Percentiles rank a stretch among this genome's conserved stretches.
Conservation (phyloP, 2,329 filamentous ascomycete genomes). For the Colletotrichum neosansevieriae region DNA sequence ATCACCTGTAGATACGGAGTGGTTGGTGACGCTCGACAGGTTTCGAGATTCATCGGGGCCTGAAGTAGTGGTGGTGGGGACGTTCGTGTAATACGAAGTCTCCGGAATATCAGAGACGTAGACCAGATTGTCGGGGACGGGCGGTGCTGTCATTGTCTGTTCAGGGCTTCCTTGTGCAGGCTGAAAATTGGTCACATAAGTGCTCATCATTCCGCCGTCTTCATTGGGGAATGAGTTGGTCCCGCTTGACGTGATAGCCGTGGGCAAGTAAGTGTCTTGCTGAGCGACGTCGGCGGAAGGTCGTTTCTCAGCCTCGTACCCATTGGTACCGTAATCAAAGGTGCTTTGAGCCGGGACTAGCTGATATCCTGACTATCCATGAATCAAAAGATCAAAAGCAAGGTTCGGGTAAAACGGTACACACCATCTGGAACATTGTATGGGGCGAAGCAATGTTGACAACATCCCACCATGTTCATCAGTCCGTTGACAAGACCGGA, state of each 20-base stretch:
- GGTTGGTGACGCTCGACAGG: slow-evolving; percentile 2
- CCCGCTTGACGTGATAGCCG: slow-evolving; percentile 45
- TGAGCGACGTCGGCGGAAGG: slow-evolving; percentile 39
- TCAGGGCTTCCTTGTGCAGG: slow-evolving; percentile 50
- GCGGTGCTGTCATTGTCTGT: slow-evolving; percentile 42
- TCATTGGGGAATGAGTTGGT: slow-evolving; percentile 48
- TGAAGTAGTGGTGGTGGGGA: slow-evolving; percentile 11
- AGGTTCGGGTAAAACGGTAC: slow-evolving; percentile 34
- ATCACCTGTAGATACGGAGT: slow-evolving; percentile 9
- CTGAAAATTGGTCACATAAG: slow-evolving; percentile 52
- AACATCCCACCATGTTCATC: slow-evolving; percentile 47
- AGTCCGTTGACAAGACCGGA: slow-evolving; percentile 43
- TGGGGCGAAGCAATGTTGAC: slow-evolving; percentile 49
- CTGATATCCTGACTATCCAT: slow-evolving; percentile 50
- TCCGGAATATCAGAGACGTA: slow-evolving; percentile 49
- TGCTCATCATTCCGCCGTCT: slow-evolving; percentile 44
- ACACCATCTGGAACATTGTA: slow-evolving; percentile 46
- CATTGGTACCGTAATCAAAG: slow-evolving; percentile 47
- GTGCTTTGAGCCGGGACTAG: slow-evolving; percentile 43
- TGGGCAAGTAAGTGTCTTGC: slow-evolving; percentile 41
- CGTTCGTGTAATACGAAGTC: slow-evolving; percentile 44
- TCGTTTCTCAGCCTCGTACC: slow-evolving; percentile 49
- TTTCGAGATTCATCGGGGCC: slow-evolving; percentile 8
- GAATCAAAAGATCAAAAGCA: neutral
- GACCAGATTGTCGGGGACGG: slow-evolving; percentile 55